A percentile compares a stretch with the other conserved stretches of the same genome.
phyloP scores from a whole-genome alignment of 768 basidiomycete genomes.

The Gautieria morchelliformis region DNA sequence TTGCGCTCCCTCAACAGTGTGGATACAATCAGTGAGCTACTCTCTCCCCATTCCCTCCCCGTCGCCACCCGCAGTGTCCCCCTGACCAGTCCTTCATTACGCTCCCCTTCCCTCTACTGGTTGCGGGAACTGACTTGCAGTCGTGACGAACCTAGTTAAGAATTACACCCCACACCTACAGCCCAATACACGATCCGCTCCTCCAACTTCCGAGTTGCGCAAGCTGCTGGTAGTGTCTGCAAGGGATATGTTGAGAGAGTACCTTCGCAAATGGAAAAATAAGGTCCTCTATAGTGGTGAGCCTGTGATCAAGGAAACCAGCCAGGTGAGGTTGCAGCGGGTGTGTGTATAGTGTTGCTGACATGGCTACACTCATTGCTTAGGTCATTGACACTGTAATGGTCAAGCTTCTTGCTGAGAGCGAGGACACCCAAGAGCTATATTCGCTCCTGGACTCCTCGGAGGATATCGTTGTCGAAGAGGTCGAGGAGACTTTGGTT shows the following conservation, averaged over 20 bases:
- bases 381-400: slow-evolving; percentile 79
- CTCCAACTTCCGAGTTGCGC: slow-evolving; percentile 60
- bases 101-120: slow-evolving; percentile 27
- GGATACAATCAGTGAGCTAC: slow-evolving; percentile 77
- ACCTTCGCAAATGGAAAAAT: slow-evolving; percentile 46
- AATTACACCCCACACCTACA: slow-evolving; percentile 85
- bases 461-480: slow-evolving; percentile 43
- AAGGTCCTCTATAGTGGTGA: slow-evolving; percentile 15
- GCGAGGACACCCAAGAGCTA: slow-evolving; percentile 53
- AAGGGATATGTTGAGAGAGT: slow-evolving; percentile 62
- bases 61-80: slow-evolving; percentile 16
- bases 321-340: background rate
- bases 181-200: slow-evolving; percentile 56
- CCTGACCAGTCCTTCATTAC: slow-evolving; percentile 22
- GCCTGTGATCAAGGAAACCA: background rate
- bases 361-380: background rate
- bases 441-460: slow-evolving; percentile 45
- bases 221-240: slow-evolving; percentile 57
- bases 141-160: slow-evolving; percentile 80
- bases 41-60: slow-evolving; percentile 10
- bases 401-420: slow-evolving; percentile 59
- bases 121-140: slow-evolving; percentile 65
- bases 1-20: slow-evolving; percentile 62
- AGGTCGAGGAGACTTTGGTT: slow-evolving; percentile 52
- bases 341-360: background rate